Evolutionary conservation across 2,329 filamentous ascomycete genomes (phyloP), one percentile per base, ranked within the genome.

Genomic region (Fusarium sp.): DNA sequence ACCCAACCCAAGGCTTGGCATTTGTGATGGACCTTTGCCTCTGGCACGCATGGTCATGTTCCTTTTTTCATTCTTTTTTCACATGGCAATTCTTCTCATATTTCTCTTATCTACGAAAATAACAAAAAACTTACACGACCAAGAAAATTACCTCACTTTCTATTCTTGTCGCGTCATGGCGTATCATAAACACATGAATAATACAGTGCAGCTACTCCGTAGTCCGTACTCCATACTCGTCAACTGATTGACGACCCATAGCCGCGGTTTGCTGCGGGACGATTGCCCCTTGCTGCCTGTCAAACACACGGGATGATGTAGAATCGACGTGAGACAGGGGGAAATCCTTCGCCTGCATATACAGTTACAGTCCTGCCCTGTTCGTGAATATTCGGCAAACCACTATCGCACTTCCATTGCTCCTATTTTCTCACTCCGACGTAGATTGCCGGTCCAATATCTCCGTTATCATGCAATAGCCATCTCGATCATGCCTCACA

Each of bases 401-500:
- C 14, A 35, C 47, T 25, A 35, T 19, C 20, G 37, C 22, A 23
- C 23, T 27, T 23, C 48, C 19, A 20, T 35, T 40, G 7, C 53
- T 46, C 32, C 22, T 23, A 35, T 40, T 19, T 32, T 40, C 37
- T 55, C 23, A 19, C 35, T 55, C 6, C 49, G 22, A 46, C 40
- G 32, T 30, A 37, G 44, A 45, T 35, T 30, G 33, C 45, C 65
- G 45, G 65, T 23, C 30, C 41, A 58, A 52, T 19, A 55, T 43
- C 52, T 62, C 51, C 47, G 62, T 27, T 40, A 52, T 46, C 48
- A 66, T 58, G 48, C 19, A 66, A 56, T 43, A 13, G 10, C 22
- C 57, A 68, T 66, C 61, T 69, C 65, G 51, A 68, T 68, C 47
- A 48, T 15, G 51, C 66, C 52, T 71, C 58, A 64, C 58, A 64